These are phyloP conservation scores for Malassezia psittaci DNA, from an alignment of 1,284 basidiomycete species.

Conservation along the genomic window DNA sequence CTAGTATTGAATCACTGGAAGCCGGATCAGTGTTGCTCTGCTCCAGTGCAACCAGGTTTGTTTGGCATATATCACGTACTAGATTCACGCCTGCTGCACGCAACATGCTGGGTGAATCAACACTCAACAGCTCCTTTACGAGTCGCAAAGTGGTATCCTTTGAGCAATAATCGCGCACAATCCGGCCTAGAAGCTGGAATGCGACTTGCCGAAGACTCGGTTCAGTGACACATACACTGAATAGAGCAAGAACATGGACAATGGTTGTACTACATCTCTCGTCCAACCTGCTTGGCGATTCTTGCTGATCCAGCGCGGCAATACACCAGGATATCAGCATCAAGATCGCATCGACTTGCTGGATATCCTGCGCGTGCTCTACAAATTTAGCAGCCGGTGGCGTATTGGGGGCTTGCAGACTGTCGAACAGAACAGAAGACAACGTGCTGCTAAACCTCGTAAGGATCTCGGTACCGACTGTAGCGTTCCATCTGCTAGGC, in stretches of 20 bases:
- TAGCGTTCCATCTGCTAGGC: slow-evolving; percentile 8
- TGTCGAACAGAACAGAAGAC: background rate
- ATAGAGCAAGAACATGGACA: slow-evolving; percentile 5
- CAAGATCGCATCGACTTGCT: slow-evolving; percentile 2
- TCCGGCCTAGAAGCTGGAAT: background rate
- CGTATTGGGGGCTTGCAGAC: background rate
- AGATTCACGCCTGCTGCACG: slow-evolving; percentile 9
- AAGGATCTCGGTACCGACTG: slow-evolving; percentile 10
- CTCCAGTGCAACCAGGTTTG: slow-evolving; percentile 1
- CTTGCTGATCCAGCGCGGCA: background rate
- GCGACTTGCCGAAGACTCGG: background rate
- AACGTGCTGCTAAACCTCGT: background rate
- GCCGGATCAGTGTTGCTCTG: background rate
- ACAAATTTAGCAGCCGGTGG: background rate
- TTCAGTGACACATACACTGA: background rate
- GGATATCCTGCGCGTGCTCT: background rate
- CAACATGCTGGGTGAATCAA: slow-evolving; percentile 2
- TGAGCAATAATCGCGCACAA: slow-evolving; percentile 6
- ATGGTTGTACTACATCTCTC: background rate
- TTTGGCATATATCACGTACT: slow-evolving; percentile 3
- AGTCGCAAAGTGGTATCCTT: background rate
- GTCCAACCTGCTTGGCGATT: background rate
- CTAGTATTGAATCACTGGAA: background rate
- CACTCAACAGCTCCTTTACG: slow-evolving; percentile 7
- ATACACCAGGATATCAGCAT: slow-evolving; percentile 4